Percentiles rank a stretch among this genome's conserved stretches.
Evolutionary conservation across 2,329 filamentous ascomycete genomes (phyloP).

Genomic region (Stromatinia cepivora): DNA sequence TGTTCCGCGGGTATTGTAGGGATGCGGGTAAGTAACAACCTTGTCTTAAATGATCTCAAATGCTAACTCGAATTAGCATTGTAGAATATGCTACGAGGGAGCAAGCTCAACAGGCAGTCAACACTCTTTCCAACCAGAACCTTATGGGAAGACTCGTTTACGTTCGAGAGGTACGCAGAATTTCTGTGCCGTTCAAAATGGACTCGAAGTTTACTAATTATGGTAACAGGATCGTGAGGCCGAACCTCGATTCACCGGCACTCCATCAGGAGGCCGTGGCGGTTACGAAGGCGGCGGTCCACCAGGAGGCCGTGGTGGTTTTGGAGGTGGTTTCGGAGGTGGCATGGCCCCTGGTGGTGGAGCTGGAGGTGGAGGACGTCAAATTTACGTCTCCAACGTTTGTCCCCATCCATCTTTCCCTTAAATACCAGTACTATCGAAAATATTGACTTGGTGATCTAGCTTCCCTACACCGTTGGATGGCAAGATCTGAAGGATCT

Average conservation of each 20-base stretch:
- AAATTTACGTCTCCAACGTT: constrained; percentile 98
- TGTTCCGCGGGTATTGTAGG: constrained; percentile 91
- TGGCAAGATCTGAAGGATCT: constrained; percentile 99
- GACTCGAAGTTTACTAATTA: constrained; percentile 9
- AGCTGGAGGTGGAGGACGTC: constrained; percentile 69
- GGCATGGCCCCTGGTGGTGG: constrained; percentile 53
- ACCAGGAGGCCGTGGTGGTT: constrained; percentile 23
- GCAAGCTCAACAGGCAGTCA: constrained; percentile 96
- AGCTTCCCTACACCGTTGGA: constrained; percentile 96
- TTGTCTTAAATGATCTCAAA: not conserved
- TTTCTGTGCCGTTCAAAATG: constrained; percentile 4
- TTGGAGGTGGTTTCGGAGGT: constrained; percentile 44
- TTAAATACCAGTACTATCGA: constrained; percentile 37
- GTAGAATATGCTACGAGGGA: constrained; percentile 99
- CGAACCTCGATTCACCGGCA: constrained; percentile 87
- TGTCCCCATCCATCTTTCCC: constrained; percentile 53
- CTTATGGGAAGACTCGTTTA: constrained; percentile 98
- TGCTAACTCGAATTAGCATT: constrained; percentile 64
- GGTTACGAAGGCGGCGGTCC: constrained; percentile 48
- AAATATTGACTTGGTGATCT: constrained; percentile 44
- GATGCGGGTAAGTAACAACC: constrained; percentile 87
- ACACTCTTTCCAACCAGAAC: constrained; percentile 98
- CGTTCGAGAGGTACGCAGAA: constrained; percentile 79
- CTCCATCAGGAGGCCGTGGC: constrained; percentile 62
- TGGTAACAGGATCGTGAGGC: constrained; percentile 83